Percentiles rank a stretch among this genome's conserved stretches.
Conservation (phyloP, 163 green algal genomes). For the Prototheca stagnorum region DNA sequence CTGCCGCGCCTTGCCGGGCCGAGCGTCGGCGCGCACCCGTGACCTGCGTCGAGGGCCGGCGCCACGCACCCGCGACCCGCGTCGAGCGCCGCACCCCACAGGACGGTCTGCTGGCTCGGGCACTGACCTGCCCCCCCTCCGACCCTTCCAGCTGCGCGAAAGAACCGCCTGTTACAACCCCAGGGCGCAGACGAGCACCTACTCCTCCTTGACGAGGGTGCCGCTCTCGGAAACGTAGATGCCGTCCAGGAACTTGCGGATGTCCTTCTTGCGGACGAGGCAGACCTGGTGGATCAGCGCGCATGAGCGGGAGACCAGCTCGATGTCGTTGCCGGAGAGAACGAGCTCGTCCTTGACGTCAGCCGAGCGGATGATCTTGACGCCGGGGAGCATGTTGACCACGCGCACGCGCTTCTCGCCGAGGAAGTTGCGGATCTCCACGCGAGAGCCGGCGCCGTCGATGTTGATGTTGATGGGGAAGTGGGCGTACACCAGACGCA, state of each 20-base stretch:
- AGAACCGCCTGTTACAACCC: too few relatives aligned
- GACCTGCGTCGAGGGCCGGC: too few relatives aligned
- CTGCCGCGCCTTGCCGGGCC: too few relatives aligned
- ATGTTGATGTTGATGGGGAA: constrained; percentile 99
- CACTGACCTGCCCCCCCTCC: too few relatives aligned
- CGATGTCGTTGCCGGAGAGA: constrained; percentile 85
- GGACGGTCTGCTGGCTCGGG: too few relatives aligned
- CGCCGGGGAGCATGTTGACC: constrained; percentile 83
- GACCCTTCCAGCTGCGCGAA: too few relatives aligned
- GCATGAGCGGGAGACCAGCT: constrained; percentile 77
- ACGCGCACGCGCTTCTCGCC: constrained; percentile 95
- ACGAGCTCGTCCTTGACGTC: constrained; percentile 96
- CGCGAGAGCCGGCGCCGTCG: constrained; percentile 49
- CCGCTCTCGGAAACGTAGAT: constrained; percentile 76
- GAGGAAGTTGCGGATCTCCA: constrained; percentile 99
- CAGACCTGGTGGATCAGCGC: constrained; percentile 72
- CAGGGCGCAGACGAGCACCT: too few relatives aligned
- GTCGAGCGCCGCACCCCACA: too few relatives aligned
- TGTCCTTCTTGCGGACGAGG: constrained; percentile 53
- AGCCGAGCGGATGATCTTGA: constrained; percentile 56
- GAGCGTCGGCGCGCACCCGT: too few relatives aligned
- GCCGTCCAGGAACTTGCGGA: constrained; percentile 99
- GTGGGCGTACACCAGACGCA: constrained; percentile 97
- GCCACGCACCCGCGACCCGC: too few relatives aligned
- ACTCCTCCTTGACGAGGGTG: constrained; percentile 23